These are phyloP conservation scores for Wickerhamiella sorbophila DNA, from an alignment of 805 yeast species.

Conservation along the genomic window DNA sequence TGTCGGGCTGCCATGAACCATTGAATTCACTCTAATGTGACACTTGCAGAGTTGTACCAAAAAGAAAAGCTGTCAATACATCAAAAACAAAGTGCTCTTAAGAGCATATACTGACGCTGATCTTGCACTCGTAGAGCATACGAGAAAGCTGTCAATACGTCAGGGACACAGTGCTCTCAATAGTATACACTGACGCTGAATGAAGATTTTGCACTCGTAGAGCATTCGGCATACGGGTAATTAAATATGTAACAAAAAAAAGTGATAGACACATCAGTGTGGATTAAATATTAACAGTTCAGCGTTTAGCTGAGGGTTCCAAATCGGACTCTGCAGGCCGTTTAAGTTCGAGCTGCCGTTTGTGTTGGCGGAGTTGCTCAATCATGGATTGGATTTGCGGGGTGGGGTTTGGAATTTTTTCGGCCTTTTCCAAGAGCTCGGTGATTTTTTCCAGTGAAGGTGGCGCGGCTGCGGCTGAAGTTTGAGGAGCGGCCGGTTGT, in stretches of 20 bases:
- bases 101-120: too few relatives aligned
- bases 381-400: conserved; percentile 24
- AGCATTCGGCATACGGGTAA: not conserved
- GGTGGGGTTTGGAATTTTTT: conserved; percentile 25
- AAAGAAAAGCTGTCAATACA: too few relatives aligned
- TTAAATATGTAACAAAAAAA: not conserved
- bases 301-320: conserved; percentile 3
- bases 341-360: conserved; percentile 18
- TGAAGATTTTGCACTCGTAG: not conserved
- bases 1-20: too few relatives aligned
- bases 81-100: too few relatives aligned
- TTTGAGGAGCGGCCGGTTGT: conserved; percentile 4
- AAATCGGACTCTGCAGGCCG: conserved; percentile 10
- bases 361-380: conserved; percentile 24
- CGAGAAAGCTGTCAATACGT: too few relatives aligned
- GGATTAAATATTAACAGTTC: too few relatives aligned
- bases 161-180: too few relatives aligned
- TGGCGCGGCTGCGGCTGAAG: conserved; percentile 5
- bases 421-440: conserved; percentile 25
- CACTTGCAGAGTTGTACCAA: too few relatives aligned
- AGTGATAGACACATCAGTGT: too few relatives aligned
- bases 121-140: too few relatives aligned
- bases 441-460: conserved; percentile 20
- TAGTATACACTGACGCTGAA: not conserved
- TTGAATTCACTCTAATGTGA: too few relatives aligned